A percentile compares a stretch with the other conserved stretches of the same genome.
Conservation (phyloP, 1,139 yeast species). For the Wickerhamomyces sp. region DNA sequence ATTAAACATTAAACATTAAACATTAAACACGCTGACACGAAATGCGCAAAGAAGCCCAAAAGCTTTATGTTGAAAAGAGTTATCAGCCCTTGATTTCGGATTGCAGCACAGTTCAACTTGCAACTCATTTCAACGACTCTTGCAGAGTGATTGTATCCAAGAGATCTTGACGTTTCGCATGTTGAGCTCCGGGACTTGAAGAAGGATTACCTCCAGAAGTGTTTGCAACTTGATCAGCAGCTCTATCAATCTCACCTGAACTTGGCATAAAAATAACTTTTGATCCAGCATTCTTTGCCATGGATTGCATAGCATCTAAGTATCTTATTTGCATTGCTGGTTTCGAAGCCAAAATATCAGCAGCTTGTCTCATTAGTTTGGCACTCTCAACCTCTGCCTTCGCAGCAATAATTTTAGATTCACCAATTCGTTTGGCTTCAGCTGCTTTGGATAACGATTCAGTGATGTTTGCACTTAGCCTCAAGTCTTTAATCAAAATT, state of each 20-base stretch:
- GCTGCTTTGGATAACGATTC: constrained; percentile 69
- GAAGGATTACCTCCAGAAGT: neutral
- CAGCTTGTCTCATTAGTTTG: constrained; percentile 73
- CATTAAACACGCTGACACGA: too few species aligned
- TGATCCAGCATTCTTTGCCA: constrained; percentile 59
- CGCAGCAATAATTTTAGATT: constrained; percentile 71
- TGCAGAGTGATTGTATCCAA: neutral
- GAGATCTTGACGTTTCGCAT: neutral
- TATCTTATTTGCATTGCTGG: constrained; percentile 80
- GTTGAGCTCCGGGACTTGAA: neutral
- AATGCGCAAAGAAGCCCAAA: too few species aligned
- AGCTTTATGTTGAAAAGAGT: too few species aligned
- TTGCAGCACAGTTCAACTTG: too few species aligned
- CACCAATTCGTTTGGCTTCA: constrained; percentile 73
- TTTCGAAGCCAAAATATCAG: constrained; percentile 69
- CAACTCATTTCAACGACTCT: constrained; percentile 1
- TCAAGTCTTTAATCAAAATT: constrained; percentile 64
- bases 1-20: too few species aligned
- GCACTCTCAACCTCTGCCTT: constrained; percentile 76
- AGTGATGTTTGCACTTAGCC: constrained; percentile 52
- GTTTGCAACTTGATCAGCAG: constrained; percentile 14
- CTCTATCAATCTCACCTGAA: constrained; percentile 33
- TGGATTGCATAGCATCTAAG: constrained; percentile 72
- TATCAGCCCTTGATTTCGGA: too few species aligned
- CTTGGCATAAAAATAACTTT: constrained; percentile 74